Percentiles rank a stretch among this genome's conserved stretches.
These are phyloP conservation scores for Paraphoma chrysanthemicola DNA, from an alignment of 2,329 filamentous ascomycete genomes.

Conservation along the genomic window DNA sequence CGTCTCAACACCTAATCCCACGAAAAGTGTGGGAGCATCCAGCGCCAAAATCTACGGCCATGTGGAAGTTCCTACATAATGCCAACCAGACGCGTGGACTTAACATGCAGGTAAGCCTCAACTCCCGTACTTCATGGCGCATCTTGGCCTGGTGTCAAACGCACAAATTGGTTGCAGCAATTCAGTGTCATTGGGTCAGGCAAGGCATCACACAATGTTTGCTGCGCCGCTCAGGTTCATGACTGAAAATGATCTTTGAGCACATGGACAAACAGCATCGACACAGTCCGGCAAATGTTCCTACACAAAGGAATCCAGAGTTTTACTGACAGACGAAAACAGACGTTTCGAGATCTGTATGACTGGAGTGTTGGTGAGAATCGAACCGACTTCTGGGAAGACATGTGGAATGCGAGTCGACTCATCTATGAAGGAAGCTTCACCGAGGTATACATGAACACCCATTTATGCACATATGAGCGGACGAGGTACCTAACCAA, in stretches of 20 bases:
- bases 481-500: background rate
- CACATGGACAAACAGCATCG: no score
- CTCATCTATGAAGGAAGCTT: conserved; percentile 42
- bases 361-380: conserved; percentile 68
- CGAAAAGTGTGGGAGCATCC: conserved; percentile 58
- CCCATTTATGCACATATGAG: background rate
- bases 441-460: conserved; percentile 21
- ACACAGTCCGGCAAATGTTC: no score
- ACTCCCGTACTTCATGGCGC: background rate
- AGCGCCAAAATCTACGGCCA: conserved; percentile 50
- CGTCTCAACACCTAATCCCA: conserved; percentile 33
- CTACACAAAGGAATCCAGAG: no score
- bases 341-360: conserved; percentile 75
- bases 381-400: conserved; percentile 55
- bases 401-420: conserved; percentile 36
- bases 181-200: no score
- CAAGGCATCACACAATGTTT: no score
- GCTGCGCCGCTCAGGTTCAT: no score
- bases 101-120: conserved; percentile 61
- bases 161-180: no score
- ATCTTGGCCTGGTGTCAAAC: background rate
- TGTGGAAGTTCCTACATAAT: conserved; percentile 60
- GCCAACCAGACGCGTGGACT: conserved; percentile 66
- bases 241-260: no score
- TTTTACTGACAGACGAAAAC: background rate